Evolutionary conservation across 495 filamentous ascomycete genomes (phyloP).

Genomic region (Hypoxylon perforatum): DNA sequence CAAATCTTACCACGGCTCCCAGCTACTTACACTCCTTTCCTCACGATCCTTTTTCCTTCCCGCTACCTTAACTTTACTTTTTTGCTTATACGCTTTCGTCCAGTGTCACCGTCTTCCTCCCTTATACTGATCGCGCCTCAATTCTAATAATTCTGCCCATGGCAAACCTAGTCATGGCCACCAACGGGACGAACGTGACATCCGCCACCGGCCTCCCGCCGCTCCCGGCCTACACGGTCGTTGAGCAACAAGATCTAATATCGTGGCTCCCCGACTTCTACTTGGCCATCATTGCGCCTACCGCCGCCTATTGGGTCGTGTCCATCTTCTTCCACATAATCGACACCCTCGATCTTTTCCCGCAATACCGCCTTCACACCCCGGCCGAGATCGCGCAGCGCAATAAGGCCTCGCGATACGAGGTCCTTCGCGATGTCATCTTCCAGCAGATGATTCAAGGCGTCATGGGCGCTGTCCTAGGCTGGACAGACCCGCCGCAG

Average conservation of each 20-base stretch:
- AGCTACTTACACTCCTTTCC: too few relatives aligned
- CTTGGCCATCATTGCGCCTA: constrained; percentile 77
- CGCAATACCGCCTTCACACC: constrained; percentile 90
- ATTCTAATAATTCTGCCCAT: constrained; percentile 15
- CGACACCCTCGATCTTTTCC: constrained; percentile 83
- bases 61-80: neutral
- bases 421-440: constrained; percentile 87
- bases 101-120: constrained; percentile 11
- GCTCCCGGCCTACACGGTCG: constrained; percentile 76
- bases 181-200: constrained; percentile 46
- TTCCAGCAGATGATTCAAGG: constrained; percentile 91
- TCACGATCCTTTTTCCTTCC: neutral
- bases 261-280: constrained; percentile 83
- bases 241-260: constrained; percentile 74
- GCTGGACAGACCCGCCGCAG: constrained; percentile 72
- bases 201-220: constrained; percentile 71
- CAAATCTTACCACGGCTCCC: too few relatives aligned
- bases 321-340: constrained; percentile 89
- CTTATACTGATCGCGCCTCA: constrained; percentile 5
- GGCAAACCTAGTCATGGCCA: constrained; percentile 41
- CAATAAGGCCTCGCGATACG: constrained; percentile 83
- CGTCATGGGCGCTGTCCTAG: constrained; percentile 67
- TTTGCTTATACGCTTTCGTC: neutral
- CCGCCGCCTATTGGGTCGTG: constrained; percentile 86
- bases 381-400: constrained; percentile 86